These are phyloP conservation scores for Ophiocordyceps camponoti-rufipedis DNA, from an alignment of 2,329 filamentous ascomycete genomes.

Conservation along the genomic window DNA sequence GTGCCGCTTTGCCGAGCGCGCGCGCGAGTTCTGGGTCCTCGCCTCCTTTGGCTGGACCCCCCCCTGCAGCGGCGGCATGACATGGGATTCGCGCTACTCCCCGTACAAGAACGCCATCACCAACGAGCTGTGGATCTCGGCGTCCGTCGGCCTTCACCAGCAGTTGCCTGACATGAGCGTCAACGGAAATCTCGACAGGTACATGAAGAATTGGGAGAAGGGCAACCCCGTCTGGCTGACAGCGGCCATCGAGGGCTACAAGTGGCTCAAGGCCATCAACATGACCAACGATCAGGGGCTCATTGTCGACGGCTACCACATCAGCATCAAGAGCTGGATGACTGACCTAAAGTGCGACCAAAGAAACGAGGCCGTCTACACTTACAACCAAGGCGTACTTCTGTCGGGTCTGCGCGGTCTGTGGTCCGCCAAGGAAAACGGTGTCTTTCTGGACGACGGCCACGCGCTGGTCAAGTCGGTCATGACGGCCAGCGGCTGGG, in stretches of 20 bases:
- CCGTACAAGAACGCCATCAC: conserved; percentile 97
- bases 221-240: conserved; percentile 48
- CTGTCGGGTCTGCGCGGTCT: conserved; percentile 66
- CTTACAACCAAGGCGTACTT: conserved; percentile 88
- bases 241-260: conserved; percentile 60
- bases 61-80: conserved; percentile 76
- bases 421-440: conserved; percentile 60
- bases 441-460: conserved; percentile 56
- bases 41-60: conserved; percentile 60
- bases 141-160: conserved; percentile 76
- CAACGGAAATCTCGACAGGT: conserved; percentile 39
- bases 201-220: conserved; percentile 8
- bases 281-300: conserved; percentile 65
- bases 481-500: conserved; percentile 64
- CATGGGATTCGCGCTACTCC: conserved; percentile 63
- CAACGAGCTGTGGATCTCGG: conserved; percentile 75
- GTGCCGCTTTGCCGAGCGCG: conserved; percentile 62
- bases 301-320: conserved; percentile 79
- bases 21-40: conserved; percentile 71
- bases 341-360: conserved; percentile 55
- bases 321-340: conserved; percentile 21
- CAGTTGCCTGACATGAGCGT: conserved; percentile 71
- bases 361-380: conserved; percentile 79
- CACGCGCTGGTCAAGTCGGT: conserved; percentile 59
- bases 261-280: conserved; percentile 60